Evolutionary conservation across 2,329 filamentous ascomycete genomes (phyloP).

Genomic region (Venturia asperata): DNA sequence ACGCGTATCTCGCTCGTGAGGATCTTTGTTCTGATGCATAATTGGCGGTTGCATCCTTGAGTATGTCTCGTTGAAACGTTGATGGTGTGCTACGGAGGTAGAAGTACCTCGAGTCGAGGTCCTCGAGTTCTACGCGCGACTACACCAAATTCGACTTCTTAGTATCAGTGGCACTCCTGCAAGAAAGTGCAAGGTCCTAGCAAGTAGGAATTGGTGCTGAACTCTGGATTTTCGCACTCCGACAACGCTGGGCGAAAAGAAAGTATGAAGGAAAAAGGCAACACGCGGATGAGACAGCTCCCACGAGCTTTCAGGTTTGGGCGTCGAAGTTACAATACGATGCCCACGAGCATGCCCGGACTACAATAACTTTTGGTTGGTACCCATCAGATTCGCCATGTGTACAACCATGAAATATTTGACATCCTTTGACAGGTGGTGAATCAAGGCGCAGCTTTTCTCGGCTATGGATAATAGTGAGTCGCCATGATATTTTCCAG

Average conservation of each 20-base stretch:
- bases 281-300: not conserved
- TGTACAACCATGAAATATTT: too few species aligned
- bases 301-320: not conserved
- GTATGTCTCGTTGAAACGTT: not conserved
- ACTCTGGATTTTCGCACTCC: too few species aligned
- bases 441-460: not conserved
- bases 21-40: not conserved
- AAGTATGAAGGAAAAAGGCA: not conserved
- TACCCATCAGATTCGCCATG: too few species aligned
- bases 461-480: not conserved
- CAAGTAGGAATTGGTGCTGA: too few species aligned
- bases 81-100: not conserved
- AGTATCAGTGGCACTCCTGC: not conserved
- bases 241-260: not conserved
- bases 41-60: not conserved
- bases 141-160: not conserved
- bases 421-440: not conserved
- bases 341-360: too few species aligned
- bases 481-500: too few species aligned
- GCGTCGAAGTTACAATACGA: not conserved
- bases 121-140: not conserved
- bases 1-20: not conserved
- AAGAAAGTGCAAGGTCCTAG: not conserved
- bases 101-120: slow-evolving; percentile 1
- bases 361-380: too few species aligned